phyloP scores from a whole-genome alignment of 2,329 filamentous ascomycete genomes.

The Bipolaris cookei region DNA sequence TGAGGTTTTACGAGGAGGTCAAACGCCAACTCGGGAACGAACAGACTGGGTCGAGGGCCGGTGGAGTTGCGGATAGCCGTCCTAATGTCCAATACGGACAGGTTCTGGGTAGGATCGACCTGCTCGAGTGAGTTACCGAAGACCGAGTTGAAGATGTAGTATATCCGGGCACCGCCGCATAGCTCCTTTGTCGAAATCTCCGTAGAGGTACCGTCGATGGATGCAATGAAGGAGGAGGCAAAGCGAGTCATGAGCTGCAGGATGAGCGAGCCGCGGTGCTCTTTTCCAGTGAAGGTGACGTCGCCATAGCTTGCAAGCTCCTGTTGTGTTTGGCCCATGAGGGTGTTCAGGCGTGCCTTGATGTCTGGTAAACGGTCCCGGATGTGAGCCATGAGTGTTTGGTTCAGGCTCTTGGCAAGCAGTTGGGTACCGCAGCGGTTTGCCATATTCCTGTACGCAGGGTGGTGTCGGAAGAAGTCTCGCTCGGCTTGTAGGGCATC shows the following conservation, averaged over 20 bases:
- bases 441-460: conserved; percentile 95
- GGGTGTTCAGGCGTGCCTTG: conserved; percentile 93
- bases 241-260: conserved; percentile 98
- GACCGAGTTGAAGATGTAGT: conserved; percentile 99
- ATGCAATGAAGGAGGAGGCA: conserved; percentile 95
- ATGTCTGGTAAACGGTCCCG: conserved; percentile 95
- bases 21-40: conserved; percentile 97
- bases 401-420: conserved; percentile 91
- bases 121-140: conserved; percentile 96
- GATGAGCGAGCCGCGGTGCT: conserved; percentile 93
- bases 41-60: conserved; percentile 90
- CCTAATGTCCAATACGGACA: conserved; percentile 91
- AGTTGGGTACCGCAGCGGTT: conserved; percentile 92
- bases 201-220: conserved; percentile 96
- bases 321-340: conserved; percentile 99
- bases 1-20: conserved; percentile 97
- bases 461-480: conserved; percentile 97
- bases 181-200: conserved; percentile 99
- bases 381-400: conserved; percentile 94
- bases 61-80: conserved; percentile 98
- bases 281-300: conserved; percentile 95
- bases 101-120: conserved; percentile 93
- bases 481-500: conserved; percentile 88
- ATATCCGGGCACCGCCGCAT: conserved; percentile 91
- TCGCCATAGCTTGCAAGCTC: conserved; percentile 97